Evolutionary conservation across 495 filamentous ascomycete species (phyloP).

Genomic region (Terfezia claveryi): DNA sequence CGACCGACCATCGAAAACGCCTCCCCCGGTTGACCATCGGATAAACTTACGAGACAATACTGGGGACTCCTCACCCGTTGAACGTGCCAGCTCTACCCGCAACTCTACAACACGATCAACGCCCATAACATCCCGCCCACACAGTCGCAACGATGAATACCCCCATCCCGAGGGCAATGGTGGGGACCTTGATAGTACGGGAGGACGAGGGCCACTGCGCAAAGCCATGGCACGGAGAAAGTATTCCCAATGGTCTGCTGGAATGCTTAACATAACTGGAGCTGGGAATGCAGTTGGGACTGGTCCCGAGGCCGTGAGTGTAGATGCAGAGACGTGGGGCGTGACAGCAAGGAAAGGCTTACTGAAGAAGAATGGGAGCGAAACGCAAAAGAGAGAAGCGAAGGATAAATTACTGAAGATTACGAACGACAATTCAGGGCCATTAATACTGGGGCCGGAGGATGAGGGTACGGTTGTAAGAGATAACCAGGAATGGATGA

Average conservation of each 20-base stretch:
- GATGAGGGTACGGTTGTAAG: too few species aligned
- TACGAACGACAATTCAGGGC: neutral
- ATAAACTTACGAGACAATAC: slow-evolving; percentile 17
- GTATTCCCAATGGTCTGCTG: slow-evolving; percentile 10
- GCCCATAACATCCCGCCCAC: neutral
- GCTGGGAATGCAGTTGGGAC: neutral
- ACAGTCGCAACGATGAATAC: neutral
- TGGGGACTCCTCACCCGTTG: neutral
- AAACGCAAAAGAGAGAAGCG: neutral
- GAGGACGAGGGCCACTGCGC: slow-evolving; percentile 6
- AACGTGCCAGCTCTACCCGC: neutral
- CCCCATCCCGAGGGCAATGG: neutral
- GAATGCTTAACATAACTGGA: neutral
- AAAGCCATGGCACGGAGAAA: slow-evolving; percentile 16
- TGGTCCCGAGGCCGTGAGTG: too few species aligned
- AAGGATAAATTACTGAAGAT: neutral
- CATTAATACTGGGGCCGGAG: neutral
- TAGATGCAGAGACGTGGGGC: neutral
- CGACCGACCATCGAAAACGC: neutral
- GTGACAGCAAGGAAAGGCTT: too few species aligned
- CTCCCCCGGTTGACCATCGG: slow-evolving; percentile 1
- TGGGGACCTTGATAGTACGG: neutral
- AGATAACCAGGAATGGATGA: neutral
- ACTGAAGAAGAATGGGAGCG: neutral
- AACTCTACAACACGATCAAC: neutral